phyloP scores from a whole-genome alignment of 73 alveolate species.

The Uronychia binucleata region DNA sequence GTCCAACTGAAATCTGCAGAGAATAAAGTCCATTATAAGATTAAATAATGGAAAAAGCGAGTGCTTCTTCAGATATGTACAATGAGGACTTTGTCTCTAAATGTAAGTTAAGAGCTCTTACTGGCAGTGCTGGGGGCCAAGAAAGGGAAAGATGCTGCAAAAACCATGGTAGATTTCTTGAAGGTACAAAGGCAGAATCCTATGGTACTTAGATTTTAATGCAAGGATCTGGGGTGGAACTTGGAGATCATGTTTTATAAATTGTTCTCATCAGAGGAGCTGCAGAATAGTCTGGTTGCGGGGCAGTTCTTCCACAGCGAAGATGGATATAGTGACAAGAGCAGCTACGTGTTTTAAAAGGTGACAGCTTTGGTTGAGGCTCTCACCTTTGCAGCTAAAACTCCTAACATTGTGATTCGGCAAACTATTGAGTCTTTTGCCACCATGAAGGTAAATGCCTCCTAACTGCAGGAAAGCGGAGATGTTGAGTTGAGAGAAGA shows the following conservation, averaged over 20 bases:
- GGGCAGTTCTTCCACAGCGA: background rate
- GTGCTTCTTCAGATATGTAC: background rate
- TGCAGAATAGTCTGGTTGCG: background rate
- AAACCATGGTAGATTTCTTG: background rate
- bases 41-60: background rate
- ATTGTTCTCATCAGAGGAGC: background rate
- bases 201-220: background rate
- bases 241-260: too few species aligned
- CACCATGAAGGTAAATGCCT: background rate
- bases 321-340: background rate
- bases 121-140: background rate
- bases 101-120: background rate
- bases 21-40: background rate
- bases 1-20: background rate
- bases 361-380: background rate
- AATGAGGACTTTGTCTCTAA: background rate
- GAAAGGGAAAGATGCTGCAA: background rate
- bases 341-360: background rate
- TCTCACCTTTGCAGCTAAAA: background rate
- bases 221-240: background rate
- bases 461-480: background rate
- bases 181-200: background rate
- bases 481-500: background rate
- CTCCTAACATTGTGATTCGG: background rate
- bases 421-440: background rate